Evolutionary conservation across 805 yeast species (phyloP).

Genomic region (Wickerhamomyces canadensis): DNA sequence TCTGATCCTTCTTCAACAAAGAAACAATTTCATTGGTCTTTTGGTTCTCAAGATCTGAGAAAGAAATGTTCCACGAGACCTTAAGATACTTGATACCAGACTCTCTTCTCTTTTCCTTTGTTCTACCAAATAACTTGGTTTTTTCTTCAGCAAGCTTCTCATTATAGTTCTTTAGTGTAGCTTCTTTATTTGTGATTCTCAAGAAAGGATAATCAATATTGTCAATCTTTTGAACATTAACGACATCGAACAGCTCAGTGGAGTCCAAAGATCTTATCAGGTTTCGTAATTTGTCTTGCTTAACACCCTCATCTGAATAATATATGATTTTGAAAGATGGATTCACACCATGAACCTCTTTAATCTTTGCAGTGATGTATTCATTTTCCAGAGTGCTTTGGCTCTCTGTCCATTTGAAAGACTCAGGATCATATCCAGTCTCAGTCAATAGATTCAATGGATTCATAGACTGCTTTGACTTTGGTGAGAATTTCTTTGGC

Average conservation of each 20-base stretch:
- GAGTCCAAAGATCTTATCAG: constrained; percentile 8
- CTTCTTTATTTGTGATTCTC: constrained; percentile 11
- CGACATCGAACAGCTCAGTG: constrained; percentile 16
- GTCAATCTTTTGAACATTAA: constrained; percentile 11
- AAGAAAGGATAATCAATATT: constrained; percentile 9
- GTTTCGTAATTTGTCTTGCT: constrained; percentile 6
- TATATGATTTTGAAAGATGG: constrained; percentile 9
- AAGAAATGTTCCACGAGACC: constrained; percentile 52
- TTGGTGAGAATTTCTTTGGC: no score
- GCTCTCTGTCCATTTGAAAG: constrained; percentile 15
- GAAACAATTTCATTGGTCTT: constrained; percentile 44
- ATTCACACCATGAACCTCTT: constrained; percentile 10
- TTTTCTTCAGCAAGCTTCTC: constrained; percentile 17
- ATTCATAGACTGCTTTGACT: background rate
- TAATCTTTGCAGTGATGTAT: constrained; percentile 16
- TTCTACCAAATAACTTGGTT: constrained; percentile 21
- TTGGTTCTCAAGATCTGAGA: constrained; percentile 46
- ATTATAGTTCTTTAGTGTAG: constrained; percentile 25
- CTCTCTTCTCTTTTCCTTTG: constrained; percentile 23
- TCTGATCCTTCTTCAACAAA: constrained; percentile 38
- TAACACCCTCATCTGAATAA: constrained; percentile 8
- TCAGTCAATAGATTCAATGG: constrained; percentile 1
- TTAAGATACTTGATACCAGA: constrained; percentile 39
- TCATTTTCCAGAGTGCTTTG: constrained; percentile 16
- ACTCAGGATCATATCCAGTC: constrained; percentile 13